Percentiles rank a stretch among this genome's conserved stretches.
phyloP scores from a whole-genome alignment of 78 protist species.

The Anaeramoeba ignava region DNA sequence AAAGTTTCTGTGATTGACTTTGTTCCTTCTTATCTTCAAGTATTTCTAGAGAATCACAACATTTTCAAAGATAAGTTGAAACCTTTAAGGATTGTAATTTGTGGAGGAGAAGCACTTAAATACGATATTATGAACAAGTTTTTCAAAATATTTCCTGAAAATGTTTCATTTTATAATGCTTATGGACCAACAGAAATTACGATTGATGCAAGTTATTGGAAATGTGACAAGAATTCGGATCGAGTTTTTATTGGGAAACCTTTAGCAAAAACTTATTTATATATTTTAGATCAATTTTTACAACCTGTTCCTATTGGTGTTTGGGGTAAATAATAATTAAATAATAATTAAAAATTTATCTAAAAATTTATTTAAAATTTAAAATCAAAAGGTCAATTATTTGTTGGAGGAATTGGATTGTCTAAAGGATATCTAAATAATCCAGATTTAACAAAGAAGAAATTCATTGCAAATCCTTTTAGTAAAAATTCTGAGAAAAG shows the following conservation, averaged over 20 bases:
- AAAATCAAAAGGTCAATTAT: slow-evolving; percentile 4
- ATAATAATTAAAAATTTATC: no score
- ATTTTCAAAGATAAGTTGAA: not conserved
- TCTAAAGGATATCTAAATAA: slow-evolving; percentile 12
- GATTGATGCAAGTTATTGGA: not conserved
- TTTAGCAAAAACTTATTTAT: no score
- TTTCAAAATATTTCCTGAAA: no score
- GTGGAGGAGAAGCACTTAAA: slow-evolving; percentile 9
- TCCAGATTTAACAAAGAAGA: not conserved
- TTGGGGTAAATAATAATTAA: no score
- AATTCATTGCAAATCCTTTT: not conserved
- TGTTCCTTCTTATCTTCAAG: not conserved
- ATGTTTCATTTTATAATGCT: not conserved
- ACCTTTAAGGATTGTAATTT: not conserved
- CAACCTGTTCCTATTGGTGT: not conserved
- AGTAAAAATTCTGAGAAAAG: not conserved
- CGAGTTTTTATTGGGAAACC: no score
- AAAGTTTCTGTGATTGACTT: not conserved
- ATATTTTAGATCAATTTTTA: not conserved
- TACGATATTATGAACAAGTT: no score
- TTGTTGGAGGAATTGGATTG: slow-evolving; percentile 20
- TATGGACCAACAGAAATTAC: slow-evolving; percentile 1
- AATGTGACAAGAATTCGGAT: no score
- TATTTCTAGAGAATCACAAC: no score
- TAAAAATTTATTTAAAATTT: no score